Evolutionary conservation across 2,329 filamentous ascomycete genomes (phyloP), one percentile per base, ranked within the genome.

Genomic region (Pseudovirgaria hyperparasitica): DNA sequence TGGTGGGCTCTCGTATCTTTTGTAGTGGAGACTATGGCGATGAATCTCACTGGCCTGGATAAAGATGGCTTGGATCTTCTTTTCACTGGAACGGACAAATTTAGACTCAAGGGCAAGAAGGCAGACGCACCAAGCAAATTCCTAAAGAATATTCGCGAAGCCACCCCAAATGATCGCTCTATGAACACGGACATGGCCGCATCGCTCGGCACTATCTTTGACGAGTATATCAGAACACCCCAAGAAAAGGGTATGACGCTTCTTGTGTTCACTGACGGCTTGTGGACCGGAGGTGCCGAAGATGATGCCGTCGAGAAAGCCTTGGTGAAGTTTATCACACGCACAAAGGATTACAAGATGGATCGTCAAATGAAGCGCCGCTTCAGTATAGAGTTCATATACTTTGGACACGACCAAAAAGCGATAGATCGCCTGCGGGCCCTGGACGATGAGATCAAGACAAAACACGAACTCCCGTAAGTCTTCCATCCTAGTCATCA

Each of bases 231-330:
- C n/a, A 10, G 16, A 12, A 9, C 3, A 2, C 21, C 12, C 4
- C 17, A 24, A 9, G 25, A 30, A 18, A 31, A 27, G 18, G 28
- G 26, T 6, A 25, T 28, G 8, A 40, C 25, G 7, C 13, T 40
- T 9, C 36, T 42, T 15, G 29, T 43, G 2, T 25, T 44, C n/a
- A 44, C 41, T 0, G 35, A 44, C 25, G 41, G 37, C 8, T 22
- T 35, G 2, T 44, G 40, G 40, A 14, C 24, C 10, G 24, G 28
- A 5, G 29, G 28, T 8, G 10, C 15, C 8, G 22, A 22, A 2
- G 10, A 4, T 13, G 26, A 32, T 15, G 13, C 11, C 8, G 12
- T 35, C n/a, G 16, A 34, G 10, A 16, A 28, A 5, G 23, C 27
- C 6, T 31, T 39, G n/a, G 9, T 29, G 9, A 22, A 28, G 5